Base-by-base conservation (phyloP, 257 asterid species). In the Forsythia suspensa region DNA sequence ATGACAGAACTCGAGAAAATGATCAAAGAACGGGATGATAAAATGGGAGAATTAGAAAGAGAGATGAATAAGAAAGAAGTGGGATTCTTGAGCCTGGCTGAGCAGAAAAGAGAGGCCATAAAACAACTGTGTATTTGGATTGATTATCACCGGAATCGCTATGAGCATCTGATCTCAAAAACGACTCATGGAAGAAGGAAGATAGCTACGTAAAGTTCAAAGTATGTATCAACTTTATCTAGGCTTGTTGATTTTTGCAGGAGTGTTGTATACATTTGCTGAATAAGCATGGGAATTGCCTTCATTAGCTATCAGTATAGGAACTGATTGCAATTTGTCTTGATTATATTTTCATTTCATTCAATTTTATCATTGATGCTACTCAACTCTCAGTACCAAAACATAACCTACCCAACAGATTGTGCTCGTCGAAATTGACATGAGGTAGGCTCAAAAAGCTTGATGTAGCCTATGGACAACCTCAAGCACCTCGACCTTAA, bases 41-140 rank as follows among this genome's bases (percentile, higher is more conserved):
- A 10, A 63, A 24, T 63, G 70, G 40, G 8, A 21, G 70, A 63
- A 4, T 24, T 63, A 21, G 70, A 29, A 63, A 63, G 3, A 46
- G 81, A 80, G 84, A 84, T 89, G 82, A 88, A 78, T 38, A 92
- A 86, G 81, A 89, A 84, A 84, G 96, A 90, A 34, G 82, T 84
- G 36, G 90, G 90, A 80, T 76, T 92, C 16, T 77, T 78, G 80
- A 89, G 79, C 81, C 80, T 96, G 59, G 80, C 87, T 9, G 97
- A 90, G 86, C 96, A 92, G 90, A 96, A 96, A 82, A 81, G 87
- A 70, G 98, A 96, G 78, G 99, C 91, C 11, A 96, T 94, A 82
- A 87, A 89, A 74, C 97, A 96, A 80, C 63, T 96, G 81, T 91
- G 97, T 82, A 79, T 90, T 0, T 80, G 87, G 92, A 94, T 92